phyloP scores from a whole-genome alignment of 495 filamentous ascomycete species.

The Schizothecium vesticola region DNA sequence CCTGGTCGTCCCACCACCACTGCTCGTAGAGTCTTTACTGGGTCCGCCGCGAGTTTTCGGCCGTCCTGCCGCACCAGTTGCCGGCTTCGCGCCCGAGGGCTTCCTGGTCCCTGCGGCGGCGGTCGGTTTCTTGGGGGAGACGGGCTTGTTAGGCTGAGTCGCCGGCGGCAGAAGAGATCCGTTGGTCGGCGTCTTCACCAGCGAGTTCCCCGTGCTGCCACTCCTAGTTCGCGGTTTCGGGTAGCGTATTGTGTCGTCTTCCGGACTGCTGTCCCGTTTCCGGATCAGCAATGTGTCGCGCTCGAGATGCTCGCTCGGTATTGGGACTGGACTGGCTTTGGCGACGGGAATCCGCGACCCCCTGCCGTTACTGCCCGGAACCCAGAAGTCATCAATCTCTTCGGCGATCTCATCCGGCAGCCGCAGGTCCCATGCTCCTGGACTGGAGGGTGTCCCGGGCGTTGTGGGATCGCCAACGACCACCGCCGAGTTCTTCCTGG shows the following conservation, averaged over 20 bases:
- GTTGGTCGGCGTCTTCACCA: constrained; percentile 48
- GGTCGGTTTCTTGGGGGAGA: constrained; percentile 42
- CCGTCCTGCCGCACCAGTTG: constrained; percentile 42
- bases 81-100: constrained; percentile 34
- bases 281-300: constrained; percentile 64
- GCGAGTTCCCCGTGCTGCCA: constrained; percentile 57
- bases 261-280: constrained; percentile 54
- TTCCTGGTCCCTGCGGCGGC: constrained; percentile 32
- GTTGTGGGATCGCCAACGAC: constrained; percentile 25
- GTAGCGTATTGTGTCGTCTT: constrained; percentile 52
- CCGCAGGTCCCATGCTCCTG: constrained; percentile 62
- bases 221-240: constrained; percentile 65
- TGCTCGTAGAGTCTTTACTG: constrained; percentile 49
- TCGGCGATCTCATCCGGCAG: constrained; percentile 75
- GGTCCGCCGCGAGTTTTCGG: constrained; percentile 58
- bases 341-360: constrained; percentile 79
- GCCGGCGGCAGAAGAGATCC: constrained; percentile 15
- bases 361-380: constrained; percentile 34
- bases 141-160: constrained; percentile 40
- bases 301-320: constrained; percentile 63
- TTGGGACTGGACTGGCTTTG: constrained; percentile 69
- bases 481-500: constrained; percentile 45
- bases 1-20: constrained; percentile 39
- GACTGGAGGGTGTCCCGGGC: constrained; percentile 23
- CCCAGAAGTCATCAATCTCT: constrained; percentile 47